Conservation (phyloP, 345 rosid genomes). For the Salix viminalis region DNA sequence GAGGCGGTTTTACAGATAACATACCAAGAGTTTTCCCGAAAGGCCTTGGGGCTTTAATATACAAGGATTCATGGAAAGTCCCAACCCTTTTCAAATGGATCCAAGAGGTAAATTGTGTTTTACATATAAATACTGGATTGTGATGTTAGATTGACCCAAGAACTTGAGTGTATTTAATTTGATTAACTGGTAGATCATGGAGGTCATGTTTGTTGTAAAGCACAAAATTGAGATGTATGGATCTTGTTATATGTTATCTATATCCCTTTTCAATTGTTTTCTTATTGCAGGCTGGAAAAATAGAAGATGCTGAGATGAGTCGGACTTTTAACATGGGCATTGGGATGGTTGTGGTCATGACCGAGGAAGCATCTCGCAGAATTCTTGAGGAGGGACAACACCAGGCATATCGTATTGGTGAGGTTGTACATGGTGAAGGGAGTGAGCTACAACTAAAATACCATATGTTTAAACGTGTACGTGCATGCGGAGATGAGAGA, state of each 20-base stretch:
- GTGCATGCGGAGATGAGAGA: background rate
- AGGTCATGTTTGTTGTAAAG: background rate
- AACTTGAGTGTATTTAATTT: background rate
- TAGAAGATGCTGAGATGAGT: slow-evolving; percentile 83
- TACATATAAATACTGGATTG: background rate
- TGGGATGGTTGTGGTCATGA: slow-evolving; percentile 79
- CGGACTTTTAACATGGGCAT: slow-evolving; percentile 90
- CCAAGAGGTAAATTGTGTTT: slow-evolving; percentile 56
- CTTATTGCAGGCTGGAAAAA: slow-evolving; percentile 53
- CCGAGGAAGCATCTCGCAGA: slow-evolving; percentile 51
- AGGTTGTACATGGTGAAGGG: slow-evolving; percentile 67
- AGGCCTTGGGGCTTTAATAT: slow-evolving; percentile 70
- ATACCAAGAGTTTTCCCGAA: slow-evolving; percentile 79
- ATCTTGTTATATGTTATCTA: background rate
- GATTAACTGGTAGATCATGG: background rate
- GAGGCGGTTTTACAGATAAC: slow-evolving; percentile 92
- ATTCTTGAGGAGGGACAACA: slow-evolving; percentile 43
- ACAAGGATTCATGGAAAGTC: slow-evolving; percentile 63
- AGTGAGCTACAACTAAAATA: slow-evolving; percentile 48
- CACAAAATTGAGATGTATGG: background rate
- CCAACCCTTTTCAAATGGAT: slow-evolving; percentile 81
- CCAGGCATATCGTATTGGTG: slow-evolving; percentile 61
- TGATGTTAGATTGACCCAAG: background rate
- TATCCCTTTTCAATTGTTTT: background rate
- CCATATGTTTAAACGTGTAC: background rate